Base-by-base conservation (phyloP, 345 rosid species). In the Heritiera littoralis region DNA sequence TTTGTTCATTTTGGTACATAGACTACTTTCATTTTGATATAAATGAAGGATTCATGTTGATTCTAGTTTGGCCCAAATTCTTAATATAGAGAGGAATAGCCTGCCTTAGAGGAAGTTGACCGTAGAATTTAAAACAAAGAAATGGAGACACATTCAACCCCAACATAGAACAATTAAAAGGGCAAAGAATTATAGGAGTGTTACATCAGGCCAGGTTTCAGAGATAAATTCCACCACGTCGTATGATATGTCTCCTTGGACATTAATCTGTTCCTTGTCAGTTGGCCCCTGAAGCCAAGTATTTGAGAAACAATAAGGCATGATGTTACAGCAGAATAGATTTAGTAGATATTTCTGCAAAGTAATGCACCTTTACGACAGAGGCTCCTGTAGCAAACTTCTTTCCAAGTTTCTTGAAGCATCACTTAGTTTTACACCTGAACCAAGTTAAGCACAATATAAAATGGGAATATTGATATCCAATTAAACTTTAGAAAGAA, bases 251-350 rank as follows among this genome's bases (percentile, higher is more conserved):
- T 88, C 91, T 81, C 91, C 91, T 78, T 86, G 91, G 77, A 88
- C 87, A 84, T 89, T 89, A 78, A 89, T 87, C 52, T 87, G 89
- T 67, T 87, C 90, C 85, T 89, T 89, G 66, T 87, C 89, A 63
- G 86, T 87, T 59, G 88, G 91, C 66, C 89, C 89, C 91, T 89
- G 74, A 70, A 72, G 66, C 78, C 66, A 79, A 48, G 74, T 66
- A 80, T 61, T 52, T 56, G 61, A 40, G 54, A 78, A 75, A 66
- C 51, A 56, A 40, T 20, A 40, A 58, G 45, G 58, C 55, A 28
- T 41, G 13, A 54, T 8, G 59, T n/a, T 48, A 51, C 14, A 70
- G 41, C 67, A 63, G 46, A 61, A 40, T 5, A 48, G 28, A 72
- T 18, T 46, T 40, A 17, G 18, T 7, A 48, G 41, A 48, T 14